Conservation (phyloP, 1,139 yeast genomes). For the Starmera stellimalicola region DNA sequence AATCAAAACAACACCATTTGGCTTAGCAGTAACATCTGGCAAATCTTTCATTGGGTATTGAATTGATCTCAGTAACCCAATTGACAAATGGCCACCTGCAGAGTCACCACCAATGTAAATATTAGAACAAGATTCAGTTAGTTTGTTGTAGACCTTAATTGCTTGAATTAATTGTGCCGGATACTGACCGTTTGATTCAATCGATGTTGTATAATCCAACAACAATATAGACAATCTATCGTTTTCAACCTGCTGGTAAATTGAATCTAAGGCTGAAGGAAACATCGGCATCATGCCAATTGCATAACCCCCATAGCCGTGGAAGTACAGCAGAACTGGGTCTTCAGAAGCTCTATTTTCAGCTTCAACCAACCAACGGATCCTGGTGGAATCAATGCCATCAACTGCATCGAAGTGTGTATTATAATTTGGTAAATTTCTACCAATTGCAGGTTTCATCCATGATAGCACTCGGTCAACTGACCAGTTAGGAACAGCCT, state of each 20-base stretch:
- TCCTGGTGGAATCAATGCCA: background rate
- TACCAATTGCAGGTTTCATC: too few species aligned
- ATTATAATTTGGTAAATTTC: too few species aligned
- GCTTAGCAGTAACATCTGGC: constrained; percentile 19
- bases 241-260: constrained; percentile 29
- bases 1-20: constrained; percentile 26
- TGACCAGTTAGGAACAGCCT: too few species aligned
- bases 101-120: constrained; percentile 37
- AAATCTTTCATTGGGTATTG: constrained; percentile 21
- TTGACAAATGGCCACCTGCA: constrained; percentile 35
- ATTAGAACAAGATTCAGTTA: constrained; percentile 26
- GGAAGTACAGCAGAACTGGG: constrained; percentile 23
- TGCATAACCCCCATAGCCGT: constrained; percentile 37
- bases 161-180: constrained; percentile 35
- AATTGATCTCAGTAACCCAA: constrained; percentile 26
- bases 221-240: constrained; percentile 20
- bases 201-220: constrained; percentile 32
- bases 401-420: background rate
- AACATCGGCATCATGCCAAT: constrained; percentile 5
- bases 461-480: too few species aligned
- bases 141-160: constrained; percentile 21
- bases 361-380: constrained; percentile 17
- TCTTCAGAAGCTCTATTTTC: constrained; percentile 17
- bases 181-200: constrained; percentile 22
- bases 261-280: constrained; percentile 16